These are phyloP conservation scores for Dissophora globulifera DNA, from an alignment of 192 early-diverging fungal species.

Conservation along the genomic window DNA sequence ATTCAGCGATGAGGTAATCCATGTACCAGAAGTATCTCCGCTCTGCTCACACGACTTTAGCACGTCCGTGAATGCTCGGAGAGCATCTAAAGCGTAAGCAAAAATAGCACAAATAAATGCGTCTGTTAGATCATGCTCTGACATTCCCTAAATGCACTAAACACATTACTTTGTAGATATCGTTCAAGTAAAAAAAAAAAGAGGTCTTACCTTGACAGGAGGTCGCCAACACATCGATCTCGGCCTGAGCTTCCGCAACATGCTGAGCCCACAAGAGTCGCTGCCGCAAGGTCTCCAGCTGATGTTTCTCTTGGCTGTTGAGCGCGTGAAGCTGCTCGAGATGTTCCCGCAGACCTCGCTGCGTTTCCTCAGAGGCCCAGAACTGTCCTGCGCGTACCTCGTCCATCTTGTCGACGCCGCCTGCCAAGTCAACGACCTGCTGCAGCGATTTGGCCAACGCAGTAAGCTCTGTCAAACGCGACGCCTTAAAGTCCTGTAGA, in stretches of 20 bases:
- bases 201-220: conserved; percentile 19
- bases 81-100: conserved; percentile 10
- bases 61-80: conserved; percentile 13
- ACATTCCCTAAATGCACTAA: too few relatives aligned
- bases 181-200: not conserved
- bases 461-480: conserved; percentile 10
- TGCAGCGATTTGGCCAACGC: conserved; percentile 6
- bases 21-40: conserved; percentile 33
- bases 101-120: too few relatives aligned
- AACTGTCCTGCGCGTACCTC: conserved; percentile 10
- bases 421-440: conserved; percentile 11
- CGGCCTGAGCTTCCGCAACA: conserved; percentile 12
- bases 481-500: conserved; percentile 25
- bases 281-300: conserved; percentile 21
- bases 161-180: not conserved
- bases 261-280: conserved; percentile 31
- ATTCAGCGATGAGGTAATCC: not conserved
- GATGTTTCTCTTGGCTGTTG: conserved; percentile 23
- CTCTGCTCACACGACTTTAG: conserved; percentile 12
- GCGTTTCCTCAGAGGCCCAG: conserved; percentile 2
- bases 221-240: conserved; percentile 8
- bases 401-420: conserved; percentile 20
- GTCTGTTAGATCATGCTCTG: too few relatives aligned
- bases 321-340: conserved; percentile 7
- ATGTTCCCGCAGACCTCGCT: conserved; percentile 7